Percentiles rank a stretch among this genome's conserved stretches.
Evolutionary conservation across 306 rosid species (phyloP).

Genomic region (Vigna radiata): DNA sequence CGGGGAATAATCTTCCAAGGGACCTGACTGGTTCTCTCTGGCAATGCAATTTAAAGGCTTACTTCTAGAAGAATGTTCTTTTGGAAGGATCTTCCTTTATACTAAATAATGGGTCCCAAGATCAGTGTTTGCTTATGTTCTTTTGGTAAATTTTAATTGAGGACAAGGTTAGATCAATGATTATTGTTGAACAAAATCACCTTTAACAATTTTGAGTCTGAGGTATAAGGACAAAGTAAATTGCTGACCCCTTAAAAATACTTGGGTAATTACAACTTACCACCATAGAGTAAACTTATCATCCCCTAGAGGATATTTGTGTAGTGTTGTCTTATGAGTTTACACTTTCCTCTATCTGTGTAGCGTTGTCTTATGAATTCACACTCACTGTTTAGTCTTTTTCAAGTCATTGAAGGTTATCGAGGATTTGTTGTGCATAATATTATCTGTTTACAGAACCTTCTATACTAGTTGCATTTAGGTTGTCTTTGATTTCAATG

Average conservation of each 20-base stretch:
- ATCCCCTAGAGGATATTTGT: not conserved
- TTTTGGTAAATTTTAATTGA: not conserved
- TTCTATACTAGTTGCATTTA: conserved; percentile 16
- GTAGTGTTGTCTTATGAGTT: not conserved
- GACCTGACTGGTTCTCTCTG: conserved; percentile 1
- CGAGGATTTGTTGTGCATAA: conserved; percentile 2
- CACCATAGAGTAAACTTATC: not conserved
- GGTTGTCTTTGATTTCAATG: not conserved
- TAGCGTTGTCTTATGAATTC: not conserved
- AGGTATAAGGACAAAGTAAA: conserved; percentile 7
- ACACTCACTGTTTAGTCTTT: not conserved
- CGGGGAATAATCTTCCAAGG: not conserved
- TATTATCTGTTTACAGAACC: conserved; percentile 17
- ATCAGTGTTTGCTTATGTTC: not conserved
- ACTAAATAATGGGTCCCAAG: not conserved
- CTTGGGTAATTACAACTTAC: not conserved
- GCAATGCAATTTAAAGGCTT: conserved; percentile 8
- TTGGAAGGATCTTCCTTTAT: conserved; percentile 1
- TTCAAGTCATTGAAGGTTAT: not conserved
- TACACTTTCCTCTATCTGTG: not conserved
- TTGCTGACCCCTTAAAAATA: not conserved
- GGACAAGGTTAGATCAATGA: not conserved
- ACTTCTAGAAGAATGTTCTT: not conserved
- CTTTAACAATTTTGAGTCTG: not conserved
- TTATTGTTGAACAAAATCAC: not conserved